Evolutionary conservation across 225 moss, liverwort and hornwort genomes (phyloP).

Genomic region (Neckera pumila): DNA sequence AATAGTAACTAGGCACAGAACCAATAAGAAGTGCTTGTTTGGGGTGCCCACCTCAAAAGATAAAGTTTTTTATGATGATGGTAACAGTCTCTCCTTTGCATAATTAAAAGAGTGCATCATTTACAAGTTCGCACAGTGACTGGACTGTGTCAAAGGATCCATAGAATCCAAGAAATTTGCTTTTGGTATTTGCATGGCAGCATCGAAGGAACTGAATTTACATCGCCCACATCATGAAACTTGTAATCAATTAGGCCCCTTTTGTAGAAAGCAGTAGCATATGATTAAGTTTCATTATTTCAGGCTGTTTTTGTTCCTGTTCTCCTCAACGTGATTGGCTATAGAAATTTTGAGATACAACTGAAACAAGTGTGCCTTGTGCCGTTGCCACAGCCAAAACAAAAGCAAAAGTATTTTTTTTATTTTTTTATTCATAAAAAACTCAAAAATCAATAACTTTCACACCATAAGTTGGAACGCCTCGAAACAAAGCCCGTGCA

Average conservation of each 20-base stretch:
- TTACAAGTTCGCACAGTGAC: neutral
- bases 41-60: too few species aligned
- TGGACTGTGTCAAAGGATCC: neutral
- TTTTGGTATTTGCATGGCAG: neutral
- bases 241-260: neutral
- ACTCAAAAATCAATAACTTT: too few species aligned
- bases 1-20: neutral
- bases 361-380: too few species aligned
- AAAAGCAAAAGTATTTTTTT: too few species aligned
- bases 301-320: neutral
- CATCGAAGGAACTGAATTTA: neutral
- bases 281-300: neutral
- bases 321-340: neutral
- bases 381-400: too few species aligned
- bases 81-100: neutral
- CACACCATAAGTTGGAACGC: too few species aligned
- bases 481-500: too few species aligned
- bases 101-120: neutral
- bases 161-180: neutral
- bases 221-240: neutral
- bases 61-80: too few species aligned
- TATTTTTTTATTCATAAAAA: too few species aligned
- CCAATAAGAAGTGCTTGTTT: neutral
- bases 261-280: neutral
- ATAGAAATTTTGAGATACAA: too few species aligned